These are phyloP conservation scores for Gremmenia infestans DNA, from an alignment of 2,329 filamentous ascomycete species.

Conservation along the genomic window DNA sequence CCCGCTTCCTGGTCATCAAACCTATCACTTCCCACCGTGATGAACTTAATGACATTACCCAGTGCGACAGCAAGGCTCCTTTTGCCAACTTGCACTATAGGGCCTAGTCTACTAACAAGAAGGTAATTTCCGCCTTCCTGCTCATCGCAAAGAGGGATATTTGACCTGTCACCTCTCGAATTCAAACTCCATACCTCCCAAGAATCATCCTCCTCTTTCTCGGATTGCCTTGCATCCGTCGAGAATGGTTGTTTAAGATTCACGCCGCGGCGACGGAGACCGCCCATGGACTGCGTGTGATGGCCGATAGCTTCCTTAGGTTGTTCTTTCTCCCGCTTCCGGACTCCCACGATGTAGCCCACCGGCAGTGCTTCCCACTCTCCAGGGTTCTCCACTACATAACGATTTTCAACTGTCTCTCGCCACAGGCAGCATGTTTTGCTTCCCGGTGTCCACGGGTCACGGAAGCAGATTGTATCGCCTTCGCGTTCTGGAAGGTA, in stretches of 20 bases:
- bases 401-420: slow-evolving; percentile 46
- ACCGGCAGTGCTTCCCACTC: slow-evolving; percentile 58
- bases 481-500: slow-evolving; percentile 51
- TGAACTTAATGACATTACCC: slow-evolving; percentile 67
- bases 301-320: not conserved
- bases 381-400: slow-evolving; percentile 57
- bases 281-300: not conserved
- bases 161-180: slow-evolving; percentile 35
- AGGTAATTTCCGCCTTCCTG: slow-evolving; percentile 41
- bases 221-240: not conserved
- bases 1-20: slow-evolving; percentile 42
- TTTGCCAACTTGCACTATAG: slow-evolving; percentile 57
- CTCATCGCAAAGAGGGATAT: slow-evolving; percentile 17
- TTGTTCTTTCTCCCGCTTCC: slow-evolving; percentile 37
- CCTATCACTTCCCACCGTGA: slow-evolving; percentile 60
- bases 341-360: slow-evolving; percentile 59
- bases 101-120: slow-evolving; percentile 61
- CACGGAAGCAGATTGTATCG: slow-evolving; percentile 53
- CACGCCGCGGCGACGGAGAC: slow-evolving; percentile 17
- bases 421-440: slow-evolving; percentile 47
- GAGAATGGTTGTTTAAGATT: not conserved
- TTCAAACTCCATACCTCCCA: slow-evolving; percentile 53
- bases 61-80: slow-evolving; percentile 65
- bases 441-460: slow-evolving; percentile 36
- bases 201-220: slow-evolving; percentile 22